Evolutionary conservation across 2,329 filamentous ascomycete species (phyloP), one percentile per base, ranked within the genome.

Genomic region (Beauveria medogensis): DNA sequence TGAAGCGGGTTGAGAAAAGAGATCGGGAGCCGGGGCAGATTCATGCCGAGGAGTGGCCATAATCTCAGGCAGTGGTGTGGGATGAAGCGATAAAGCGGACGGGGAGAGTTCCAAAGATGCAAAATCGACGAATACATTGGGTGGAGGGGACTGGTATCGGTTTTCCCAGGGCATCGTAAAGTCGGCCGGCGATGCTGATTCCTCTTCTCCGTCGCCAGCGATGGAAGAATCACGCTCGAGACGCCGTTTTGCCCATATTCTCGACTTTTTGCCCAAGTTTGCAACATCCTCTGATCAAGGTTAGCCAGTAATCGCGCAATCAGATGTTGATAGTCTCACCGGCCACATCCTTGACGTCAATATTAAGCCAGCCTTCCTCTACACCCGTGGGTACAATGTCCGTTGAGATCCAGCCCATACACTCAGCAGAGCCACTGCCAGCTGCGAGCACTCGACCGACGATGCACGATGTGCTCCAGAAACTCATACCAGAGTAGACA

Each of bases 341-440:
- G 46, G 74, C 71, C 28, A 83, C 75, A 56, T 82, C 76, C 56
- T 83, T 78, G 16, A 80, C 79, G 24, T 83, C 79, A 52, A 87
- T 78, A 61, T 83, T 80, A 20, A 86, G 71, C 82, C 84, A 87
- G 10, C 83, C 82, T 52, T 85, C 80, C 7, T 71, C 73, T 18
- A 80, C 66, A 0, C 78, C 80, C 14, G 75, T 69, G 0, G 85
- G 85, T 2, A 79, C 67, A 20, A 87, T 77, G 58, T 85, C 81
- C 34, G 81, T 85, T 12, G 84, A 86, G 58, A 89, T 77, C 86
- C 86, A 87, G 56, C 85, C 85, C 83, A 88, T 84, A 68, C 85
- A 85, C 68, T 88, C 85, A 0, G 80, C 80, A 18, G 84, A 81
- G 3, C 84, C 84, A 58, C 80, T 80, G 8, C 83, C 82, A 30